These are phyloP conservation scores for Eucalyptus curtisii DNA, from an alignment of 345 rosid genomes.

Conservation along the genomic window DNA sequence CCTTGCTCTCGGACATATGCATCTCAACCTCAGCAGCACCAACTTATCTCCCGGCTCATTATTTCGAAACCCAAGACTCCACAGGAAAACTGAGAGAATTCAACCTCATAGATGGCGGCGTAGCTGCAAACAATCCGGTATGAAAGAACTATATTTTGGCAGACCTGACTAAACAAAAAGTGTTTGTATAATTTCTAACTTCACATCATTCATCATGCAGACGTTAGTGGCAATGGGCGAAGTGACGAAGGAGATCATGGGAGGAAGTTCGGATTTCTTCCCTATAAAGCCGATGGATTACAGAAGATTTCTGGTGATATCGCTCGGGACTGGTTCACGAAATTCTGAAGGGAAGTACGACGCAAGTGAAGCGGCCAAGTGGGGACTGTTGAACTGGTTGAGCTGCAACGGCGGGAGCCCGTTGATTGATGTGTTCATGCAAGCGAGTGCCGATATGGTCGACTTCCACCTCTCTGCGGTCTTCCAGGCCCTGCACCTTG, in stretches of 20 bases:
- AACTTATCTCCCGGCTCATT: conserved; percentile 16
- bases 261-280: background rate
- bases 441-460: conserved; percentile 15
- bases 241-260: conserved; percentile 1
- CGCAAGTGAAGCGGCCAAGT: conserved; percentile 7
- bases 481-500: conserved; percentile 5
- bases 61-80: conserved; percentile 1
- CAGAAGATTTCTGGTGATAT: conserved; percentile 1
- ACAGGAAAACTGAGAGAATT: background rate
- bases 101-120: conserved; percentile 18
- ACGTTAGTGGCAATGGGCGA: conserved; percentile 6
- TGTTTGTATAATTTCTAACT: background rate
- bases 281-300: conserved; percentile 1
- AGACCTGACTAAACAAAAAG: background rate
- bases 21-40: conserved; percentile 14
- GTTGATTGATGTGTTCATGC: conserved; percentile 1
- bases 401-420: background rate
- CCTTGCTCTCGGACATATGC: conserved; percentile 10
- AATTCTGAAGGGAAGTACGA: conserved; percentile 1
- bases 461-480: conserved; percentile 6
- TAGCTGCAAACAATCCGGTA: conserved; percentile 22
- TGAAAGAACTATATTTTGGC: background rate
- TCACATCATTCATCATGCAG: background rate
- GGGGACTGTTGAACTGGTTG: conserved; percentile 18
- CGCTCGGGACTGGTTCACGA: conserved; percentile 9